These are phyloP conservation scores for Fusarium dlaminii DNA, from an alignment of 2,329 filamentous ascomycete genomes.

Conservation along the genomic window DNA sequence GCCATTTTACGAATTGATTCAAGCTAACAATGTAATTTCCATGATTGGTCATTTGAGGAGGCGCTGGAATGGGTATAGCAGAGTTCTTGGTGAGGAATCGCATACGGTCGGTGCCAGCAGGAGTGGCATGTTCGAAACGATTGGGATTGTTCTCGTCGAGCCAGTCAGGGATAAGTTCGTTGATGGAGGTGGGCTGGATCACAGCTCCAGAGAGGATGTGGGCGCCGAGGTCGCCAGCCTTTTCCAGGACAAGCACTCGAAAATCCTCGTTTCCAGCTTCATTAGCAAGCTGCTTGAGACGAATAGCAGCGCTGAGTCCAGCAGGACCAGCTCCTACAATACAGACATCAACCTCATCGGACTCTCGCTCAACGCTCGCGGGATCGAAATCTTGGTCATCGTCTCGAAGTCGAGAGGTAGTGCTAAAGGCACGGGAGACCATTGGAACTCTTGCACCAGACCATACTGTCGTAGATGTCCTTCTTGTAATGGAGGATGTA, in stretches of 20 bases:
- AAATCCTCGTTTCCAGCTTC: constrained; percentile 97
- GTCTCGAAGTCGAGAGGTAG: constrained; percentile 40
- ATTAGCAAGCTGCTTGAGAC: constrained; percentile 93
- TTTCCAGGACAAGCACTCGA: constrained; percentile 90
- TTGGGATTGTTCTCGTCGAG: constrained; percentile 86
- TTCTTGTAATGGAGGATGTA: constrained; percentile 17
- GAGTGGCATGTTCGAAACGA: constrained; percentile 87
- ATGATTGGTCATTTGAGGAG: constrained; percentile 97
- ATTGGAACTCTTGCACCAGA: constrained; percentile 33
- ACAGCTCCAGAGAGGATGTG: constrained; percentile 97
- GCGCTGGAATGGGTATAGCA: constrained; percentile 83
- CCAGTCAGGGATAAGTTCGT: constrained; percentile 95
- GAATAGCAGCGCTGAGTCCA: constrained; percentile 91
- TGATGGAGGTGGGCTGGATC: constrained; percentile 85
- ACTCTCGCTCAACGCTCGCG: constrained; percentile 79
- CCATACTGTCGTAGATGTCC: constrained; percentile 25
- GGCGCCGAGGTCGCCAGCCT: constrained; percentile 92
- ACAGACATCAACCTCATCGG: constrained; percentile 93
- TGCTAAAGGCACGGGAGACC: constrained; percentile 51
- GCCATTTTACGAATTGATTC: constrained; percentile 95
- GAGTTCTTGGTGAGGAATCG: constrained; percentile 87
- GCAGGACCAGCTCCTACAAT: constrained; percentile 97
- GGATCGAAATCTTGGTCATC: constrained; percentile 71
- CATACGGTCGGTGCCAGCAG: constrained; percentile 87
- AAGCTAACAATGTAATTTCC: constrained; percentile 98